These are phyloP conservation scores for Endogone sp. DNA, from an alignment of 192 early-diverging fungal species.

Conservation along the genomic window DNA sequence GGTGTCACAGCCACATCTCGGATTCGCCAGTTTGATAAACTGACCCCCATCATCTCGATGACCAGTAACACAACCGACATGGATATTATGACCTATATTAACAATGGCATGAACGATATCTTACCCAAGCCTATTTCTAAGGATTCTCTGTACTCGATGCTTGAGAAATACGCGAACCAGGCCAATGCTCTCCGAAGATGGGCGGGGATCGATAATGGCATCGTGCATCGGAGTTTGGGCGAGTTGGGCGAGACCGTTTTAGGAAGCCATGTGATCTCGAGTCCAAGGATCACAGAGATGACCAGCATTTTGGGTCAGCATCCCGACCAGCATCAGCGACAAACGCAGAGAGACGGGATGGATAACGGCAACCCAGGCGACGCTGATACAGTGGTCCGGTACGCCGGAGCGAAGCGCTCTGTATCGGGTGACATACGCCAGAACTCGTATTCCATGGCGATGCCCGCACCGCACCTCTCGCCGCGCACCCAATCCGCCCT, in stretches of 20 bases:
- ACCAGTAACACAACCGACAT: conserved; percentile 62
- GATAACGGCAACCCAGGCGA: background rate
- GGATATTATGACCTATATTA: conserved; percentile 64
- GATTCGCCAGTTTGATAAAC: conserved; percentile 66
- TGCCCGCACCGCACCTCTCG: background rate
- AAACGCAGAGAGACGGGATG: background rate
- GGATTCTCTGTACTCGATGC: conserved; percentile 38
- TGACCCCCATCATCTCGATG: conserved; percentile 75
- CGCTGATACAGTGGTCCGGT: background rate
- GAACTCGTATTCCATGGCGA: background rate
- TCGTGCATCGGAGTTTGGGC: conserved; percentile 10
- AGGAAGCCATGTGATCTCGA: background rate
- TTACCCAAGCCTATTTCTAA: conserved; percentile 68
- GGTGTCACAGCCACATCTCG: conserved; percentile 66
- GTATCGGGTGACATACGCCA: background rate
- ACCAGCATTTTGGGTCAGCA: background rate
- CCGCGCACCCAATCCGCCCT: background rate
- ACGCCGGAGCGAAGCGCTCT: background rate
- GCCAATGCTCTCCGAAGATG: conserved; percentile 34
- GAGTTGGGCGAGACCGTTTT: background rate
- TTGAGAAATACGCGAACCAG: conserved; percentile 57
- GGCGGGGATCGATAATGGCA: conserved; percentile 12
- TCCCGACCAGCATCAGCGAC: too few species aligned
- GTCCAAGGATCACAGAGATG: background rate
- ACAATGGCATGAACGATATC: conserved; percentile 73